Conservation (phyloP, 1,284 basidiomycete genomes). For the Cutaneotrichosporon sp. region DNA sequence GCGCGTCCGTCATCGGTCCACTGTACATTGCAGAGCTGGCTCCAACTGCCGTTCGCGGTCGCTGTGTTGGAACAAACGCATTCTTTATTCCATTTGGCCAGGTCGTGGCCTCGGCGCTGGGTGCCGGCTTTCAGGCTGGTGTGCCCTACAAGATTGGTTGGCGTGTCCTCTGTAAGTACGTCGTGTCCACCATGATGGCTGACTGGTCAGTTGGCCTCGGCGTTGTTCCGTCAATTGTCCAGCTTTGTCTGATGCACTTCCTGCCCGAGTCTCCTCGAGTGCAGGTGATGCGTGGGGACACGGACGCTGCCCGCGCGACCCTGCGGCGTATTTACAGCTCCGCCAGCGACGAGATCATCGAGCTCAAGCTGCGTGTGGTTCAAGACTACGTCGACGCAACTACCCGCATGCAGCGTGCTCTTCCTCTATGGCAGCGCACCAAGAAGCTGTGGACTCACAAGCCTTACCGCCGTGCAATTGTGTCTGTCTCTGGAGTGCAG, state of each 20-base stretch:
- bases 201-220: slow-evolving; percentile 34
- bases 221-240: slow-evolving; percentile 37
- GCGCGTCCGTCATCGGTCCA: slow-evolving; percentile 23
- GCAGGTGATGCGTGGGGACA: slow-evolving; percentile 27
- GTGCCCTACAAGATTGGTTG: slow-evolving; percentile 11
- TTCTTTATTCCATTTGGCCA: slow-evolving; percentile 45
- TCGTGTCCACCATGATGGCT: background rate
- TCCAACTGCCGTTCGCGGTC: slow-evolving; percentile 38
- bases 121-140: slow-evolving; percentile 23
- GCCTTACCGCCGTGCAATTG: slow-evolving; percentile 24
- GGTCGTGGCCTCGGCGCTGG: slow-evolving; percentile 34
- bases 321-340: slow-evolving; percentile 29
- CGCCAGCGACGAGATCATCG: slow-evolving; percentile 31
- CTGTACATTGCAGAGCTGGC: slow-evolving; percentile 39
- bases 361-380: slow-evolving; percentile 35
- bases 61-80: slow-evolving; percentile 24
- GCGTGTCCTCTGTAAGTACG: slow-evolving; percentile 19
- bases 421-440: slow-evolving; percentile 12
- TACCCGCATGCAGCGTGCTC: slow-evolving; percentile 13
- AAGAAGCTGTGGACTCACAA: slow-evolving; percentile 21
- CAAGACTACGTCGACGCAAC: slow-evolving; percentile 28
- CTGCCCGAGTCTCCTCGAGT: slow-evolving; percentile 43
- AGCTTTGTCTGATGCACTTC: slow-evolving; percentile 39
- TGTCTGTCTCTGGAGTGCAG: slow-evolving; percentile 19
- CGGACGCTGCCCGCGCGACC: slow-evolving; percentile 24